Base-by-base conservation (phyloP, 192 early-diverging fungal species). In the Coemansia sp. region DNA sequence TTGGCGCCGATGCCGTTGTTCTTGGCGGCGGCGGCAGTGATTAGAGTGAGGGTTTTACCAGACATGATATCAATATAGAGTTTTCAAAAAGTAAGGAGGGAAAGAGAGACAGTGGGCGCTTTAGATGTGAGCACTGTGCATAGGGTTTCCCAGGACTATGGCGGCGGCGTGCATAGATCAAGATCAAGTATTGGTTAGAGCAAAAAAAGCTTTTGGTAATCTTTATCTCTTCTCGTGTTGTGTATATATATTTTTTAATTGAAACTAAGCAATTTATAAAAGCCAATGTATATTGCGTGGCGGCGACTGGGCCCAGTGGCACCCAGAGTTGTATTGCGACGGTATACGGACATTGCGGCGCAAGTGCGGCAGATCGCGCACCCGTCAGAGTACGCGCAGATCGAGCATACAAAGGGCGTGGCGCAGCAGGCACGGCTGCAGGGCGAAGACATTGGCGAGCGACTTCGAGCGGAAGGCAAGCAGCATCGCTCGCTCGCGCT, bases 1-100 rank as follows among this genome's bases (percentile, higher is more conserved):
- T 82, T 77, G 19, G 76, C 41, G 21, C 95, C 97, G 50, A 99
- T 99, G 33, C 92, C 97, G 53, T 78, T 69, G 54, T 88, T 87
- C 3, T 78, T 68, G 4, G 92, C 88, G 10, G 93, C 91, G n/a
- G 69, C 74, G 9, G 94, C 95, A 21, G 91, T 93, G 34, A 98
- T 84, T 21, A 93, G 73, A 31, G 78, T 72, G 57, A 94, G 86
- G 9, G 69, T 62, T 29, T 66, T 54, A 13, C 11, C 36, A 17
- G 70, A 62, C 62, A 69, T 69, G 62, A 63, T 24, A 48, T 19
- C 13, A 31, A 69, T 62, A 41, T 11, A 41, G 40, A 41, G 46
- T 64, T n/a, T 24, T 16, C 19, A 33, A 46, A 33, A 24, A 21
- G 21, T 19, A 16, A 33, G 34, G 19, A 48, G 39, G 8, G 37